Conservation (phyloP, 345 rosid genomes). For the Microcos paniculata region DNA sequence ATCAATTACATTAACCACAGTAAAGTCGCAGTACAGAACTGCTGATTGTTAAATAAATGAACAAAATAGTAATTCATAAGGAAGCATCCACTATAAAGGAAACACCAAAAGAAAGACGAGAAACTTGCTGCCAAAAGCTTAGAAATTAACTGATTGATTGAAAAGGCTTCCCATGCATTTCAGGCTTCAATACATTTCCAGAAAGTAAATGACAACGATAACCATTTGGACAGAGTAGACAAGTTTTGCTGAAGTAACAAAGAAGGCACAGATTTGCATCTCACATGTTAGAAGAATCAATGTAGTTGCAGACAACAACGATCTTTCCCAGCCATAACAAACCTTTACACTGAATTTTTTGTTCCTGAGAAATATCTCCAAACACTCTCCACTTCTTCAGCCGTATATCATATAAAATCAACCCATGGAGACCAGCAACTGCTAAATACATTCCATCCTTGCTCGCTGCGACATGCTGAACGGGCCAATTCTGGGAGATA, state of each 20-base stretch:
- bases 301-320: conserved; percentile 89
- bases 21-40: too few relatives aligned
- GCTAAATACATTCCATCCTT: conserved; percentile 95
- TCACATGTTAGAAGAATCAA: conserved; percentile 74
- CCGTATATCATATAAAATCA: conserved; percentile 81
- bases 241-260: conserved; percentile 14
- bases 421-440: conserved; percentile 93
- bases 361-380: conserved; percentile 96
- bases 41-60: background rate
- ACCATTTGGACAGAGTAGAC: background rate
- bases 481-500: conserved; percentile 97
- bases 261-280: conserved; percentile 22
- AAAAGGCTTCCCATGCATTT: background rate
- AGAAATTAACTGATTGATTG: background rate
- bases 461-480: conserved; percentile 97
- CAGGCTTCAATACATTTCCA: background rate
- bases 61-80: background rate
- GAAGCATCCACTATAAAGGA: background rate
- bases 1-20: conserved; percentile 13
- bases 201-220: background rate
- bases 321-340: conserved; percentile 94
- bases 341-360: conserved; percentile 91
- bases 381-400: conserved; percentile 90
- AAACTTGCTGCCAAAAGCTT: conserved; percentile 2
- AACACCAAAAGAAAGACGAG: background rate